Base-by-base conservation (phyloP, 140 eudicot species). In the Bidens hawaiensis region DNA sequence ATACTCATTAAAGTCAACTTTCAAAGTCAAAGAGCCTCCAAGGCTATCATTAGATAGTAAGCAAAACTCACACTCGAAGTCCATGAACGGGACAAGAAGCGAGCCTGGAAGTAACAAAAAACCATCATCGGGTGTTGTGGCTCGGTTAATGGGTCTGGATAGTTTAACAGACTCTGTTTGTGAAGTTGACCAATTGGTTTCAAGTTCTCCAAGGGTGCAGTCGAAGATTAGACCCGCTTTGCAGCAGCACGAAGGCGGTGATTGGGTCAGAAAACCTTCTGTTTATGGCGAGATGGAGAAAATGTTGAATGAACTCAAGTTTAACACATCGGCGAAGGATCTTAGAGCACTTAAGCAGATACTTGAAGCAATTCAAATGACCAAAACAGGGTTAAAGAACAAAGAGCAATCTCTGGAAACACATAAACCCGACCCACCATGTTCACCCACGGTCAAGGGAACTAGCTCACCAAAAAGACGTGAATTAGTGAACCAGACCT, bases 281-380 rank as follows among this genome's bases (percentile, higher is more conserved):
- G 81, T 88, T 62, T 93, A 85, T 59, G 82, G 95, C 16, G 90
- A 88, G 60, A 85, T 85, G 56, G 93, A 85, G 79, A 93, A 81
- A 59, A 81, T 85, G 82, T 75, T 85, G 73, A 67, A 75, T 8
- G 86, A 69, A 13, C 73, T 88, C 14, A 89, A 85, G 70, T 88
- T 88, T 70, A 78, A 60, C 75, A 43, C 67, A 49, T 83, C 95
- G 4, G 94, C 88, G 5, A 93, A 88, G 76, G 94, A 93, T 79
- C 94, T 83, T 57, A 85, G 96, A 73, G 99, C 94, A 52, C 94
- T 93, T 14, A 88, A 93, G 73, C 99, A 88, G 73, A 85, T 83
- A 68, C 91, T 85, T 52, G 99, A 93, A 63, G 78, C 90, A 72
- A 81, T 93, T 78, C 78, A 87, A 47, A 79, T 54, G 68, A 74